These are phyloP conservation scores for Quercus phellos DNA, from an alignment of 331 rosid species.

Conservation along the genomic window DNA sequence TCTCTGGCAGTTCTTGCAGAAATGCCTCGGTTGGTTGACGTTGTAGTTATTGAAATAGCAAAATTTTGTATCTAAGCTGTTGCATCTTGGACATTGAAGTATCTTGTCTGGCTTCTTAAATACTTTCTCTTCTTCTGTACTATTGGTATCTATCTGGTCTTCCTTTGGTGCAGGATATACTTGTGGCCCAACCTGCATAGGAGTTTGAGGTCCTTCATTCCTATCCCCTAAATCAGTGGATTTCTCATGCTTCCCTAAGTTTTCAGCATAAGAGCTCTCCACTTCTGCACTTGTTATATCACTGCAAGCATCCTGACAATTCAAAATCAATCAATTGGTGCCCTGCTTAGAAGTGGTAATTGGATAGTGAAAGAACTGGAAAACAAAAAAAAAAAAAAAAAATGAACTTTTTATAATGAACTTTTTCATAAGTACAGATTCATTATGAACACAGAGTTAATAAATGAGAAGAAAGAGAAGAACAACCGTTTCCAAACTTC, in stretches of 20 bases:
- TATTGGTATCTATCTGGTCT: slow-evolving; percentile 18
- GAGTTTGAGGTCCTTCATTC: slow-evolving; percentile 18
- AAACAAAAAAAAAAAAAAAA: neutral
- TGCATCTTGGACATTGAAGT: slow-evolving; percentile 72
- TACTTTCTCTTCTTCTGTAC: slow-evolving; percentile 40
- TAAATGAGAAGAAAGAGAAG: neutral
- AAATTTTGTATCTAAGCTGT: slow-evolving; percentile 63
- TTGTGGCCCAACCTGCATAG: slow-evolving; percentile 15
- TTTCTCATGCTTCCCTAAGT: slow-evolving; percentile 24
- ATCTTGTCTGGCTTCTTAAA: slow-evolving; percentile 70
- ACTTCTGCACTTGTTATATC: slow-evolving; percentile 25
- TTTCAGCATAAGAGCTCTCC: slow-evolving; percentile 22
- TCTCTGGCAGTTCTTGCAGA: slow-evolving; percentile 75
- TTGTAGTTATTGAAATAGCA: slow-evolving; percentile 79
- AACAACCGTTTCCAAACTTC: neutral
- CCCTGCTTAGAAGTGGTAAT: neutral
- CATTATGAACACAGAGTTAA: neutral
- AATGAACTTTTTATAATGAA: too few species aligned
- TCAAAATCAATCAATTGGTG: neutral
- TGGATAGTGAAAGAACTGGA: neutral
- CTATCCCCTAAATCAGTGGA: slow-evolving; percentile 19
- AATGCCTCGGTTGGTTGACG: slow-evolving; percentile 77
- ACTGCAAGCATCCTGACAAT: slow-evolving; percentile 42
- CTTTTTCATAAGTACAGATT: neutral
- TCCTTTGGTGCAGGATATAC: slow-evolving; percentile 9